These are phyloP conservation scores for Ophiostoma australiae DNA, from an alignment of 2,329 filamentous ascomycete genomes.

Conservation along the genomic window DNA sequence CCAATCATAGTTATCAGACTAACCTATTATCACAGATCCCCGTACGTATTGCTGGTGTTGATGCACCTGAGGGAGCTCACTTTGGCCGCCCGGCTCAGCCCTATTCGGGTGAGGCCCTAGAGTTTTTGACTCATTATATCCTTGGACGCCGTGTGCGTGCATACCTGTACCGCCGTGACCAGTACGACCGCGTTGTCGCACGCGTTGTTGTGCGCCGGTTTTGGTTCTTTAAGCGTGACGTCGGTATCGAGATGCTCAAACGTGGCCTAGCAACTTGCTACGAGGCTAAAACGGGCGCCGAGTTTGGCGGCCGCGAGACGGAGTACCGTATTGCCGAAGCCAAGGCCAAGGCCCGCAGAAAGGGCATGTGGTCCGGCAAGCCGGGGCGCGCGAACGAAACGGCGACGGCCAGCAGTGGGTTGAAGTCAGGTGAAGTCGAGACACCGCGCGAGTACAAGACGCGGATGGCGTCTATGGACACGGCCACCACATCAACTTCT, in stretches of 20 bases:
- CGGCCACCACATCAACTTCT: background rate
- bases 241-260: constrained; percentile 85
- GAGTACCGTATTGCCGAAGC: constrained; percentile 63
- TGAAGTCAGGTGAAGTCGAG: constrained; percentile 51
- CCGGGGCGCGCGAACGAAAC: constrained; percentile 43
- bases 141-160: constrained; percentile 69
- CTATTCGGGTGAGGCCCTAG: constrained; percentile 71
- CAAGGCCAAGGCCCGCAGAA: constrained; percentile 58
- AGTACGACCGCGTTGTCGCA: constrained; percentile 86
- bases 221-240: constrained; percentile 65
- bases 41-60: constrained; percentile 82
- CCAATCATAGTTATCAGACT: background rate
- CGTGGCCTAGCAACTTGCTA: constrained; percentile 83
- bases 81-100: constrained; percentile 88
- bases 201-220: constrained; percentile 69
- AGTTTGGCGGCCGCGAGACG: constrained; percentile 70
- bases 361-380: constrained; percentile 70
- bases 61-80: constrained; percentile 88
- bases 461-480: constrained; percentile 39
- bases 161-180: constrained; percentile 79
- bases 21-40: constrained; percentile 59
- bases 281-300: constrained; percentile 82
- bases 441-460: constrained; percentile 86
- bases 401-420: constrained; percentile 41
- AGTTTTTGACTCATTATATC: constrained; percentile 73